Evolutionary conservation across 805 yeast species (phyloP).

Genomic region (Torulaspora quercuum): DNA sequence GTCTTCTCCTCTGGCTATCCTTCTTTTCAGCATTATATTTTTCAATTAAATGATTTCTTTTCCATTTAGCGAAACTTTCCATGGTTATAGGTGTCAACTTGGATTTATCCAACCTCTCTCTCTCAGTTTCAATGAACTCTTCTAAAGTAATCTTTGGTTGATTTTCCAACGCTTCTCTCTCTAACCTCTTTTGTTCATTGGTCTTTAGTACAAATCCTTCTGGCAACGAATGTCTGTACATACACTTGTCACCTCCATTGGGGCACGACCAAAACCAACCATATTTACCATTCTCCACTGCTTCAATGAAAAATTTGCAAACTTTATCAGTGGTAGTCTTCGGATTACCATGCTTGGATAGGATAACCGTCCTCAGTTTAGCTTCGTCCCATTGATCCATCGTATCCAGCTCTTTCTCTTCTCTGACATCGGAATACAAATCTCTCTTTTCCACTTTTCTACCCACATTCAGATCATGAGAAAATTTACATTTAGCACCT

Average conservation of each 20-base stretch:
- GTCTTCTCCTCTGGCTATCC: slow-evolving; percentile 44
- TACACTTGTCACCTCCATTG: slow-evolving; percentile 87
- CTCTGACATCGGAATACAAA: slow-evolving; percentile 83
- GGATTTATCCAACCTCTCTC: slow-evolving; percentile 70
- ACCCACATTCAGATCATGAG: slow-evolving; percentile 82
- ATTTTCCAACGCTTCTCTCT: slow-evolving; percentile 74
- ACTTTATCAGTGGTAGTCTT: slow-evolving; percentile 91
- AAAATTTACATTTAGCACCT: slow-evolving; percentile 82
- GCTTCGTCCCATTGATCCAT: slow-evolving; percentile 98
- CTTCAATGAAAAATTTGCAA: slow-evolving; percentile 91
- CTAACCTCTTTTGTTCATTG: slow-evolving; percentile 89
- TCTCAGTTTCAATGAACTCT: slow-evolving; percentile 92
- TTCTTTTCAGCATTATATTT: slow-evolving; percentile 45
- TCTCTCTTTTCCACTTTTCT: slow-evolving; percentile 89
- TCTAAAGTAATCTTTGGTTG: slow-evolving; percentile 91
- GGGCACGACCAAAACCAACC: slow-evolving; percentile 99
- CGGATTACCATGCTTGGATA: slow-evolving; percentile 91
- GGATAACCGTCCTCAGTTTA: slow-evolving; percentile 78
- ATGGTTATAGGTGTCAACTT: slow-evolving; percentile 82
- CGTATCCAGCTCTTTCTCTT: slow-evolving; percentile 67
- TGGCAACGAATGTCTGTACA: slow-evolving; percentile 91
- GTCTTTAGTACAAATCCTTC: slow-evolving; percentile 96
- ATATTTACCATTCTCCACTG: slow-evolving; percentile 94
- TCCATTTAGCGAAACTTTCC: slow-evolving; percentile 81
- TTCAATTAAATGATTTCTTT: slow-evolving; percentile 59